These are phyloP conservation scores for Eucalyptus virginea DNA, from an alignment of 345 rosid genomes.

Conservation along the genomic window DNA sequence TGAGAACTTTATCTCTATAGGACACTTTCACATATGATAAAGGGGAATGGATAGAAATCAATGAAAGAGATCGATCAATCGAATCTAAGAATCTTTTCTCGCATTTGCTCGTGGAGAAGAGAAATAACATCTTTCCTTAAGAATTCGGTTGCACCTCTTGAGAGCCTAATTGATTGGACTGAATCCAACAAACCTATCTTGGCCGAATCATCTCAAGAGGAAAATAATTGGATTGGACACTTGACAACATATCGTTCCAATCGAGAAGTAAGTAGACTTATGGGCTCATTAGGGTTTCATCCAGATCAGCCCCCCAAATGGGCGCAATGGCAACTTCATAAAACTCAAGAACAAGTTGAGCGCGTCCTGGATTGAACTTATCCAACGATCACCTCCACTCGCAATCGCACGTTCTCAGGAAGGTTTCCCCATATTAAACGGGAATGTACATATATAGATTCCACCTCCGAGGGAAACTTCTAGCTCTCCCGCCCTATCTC, in stretches of 20 bases:
- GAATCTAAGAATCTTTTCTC: background rate
- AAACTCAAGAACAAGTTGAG: background rate
- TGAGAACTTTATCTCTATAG: background rate
- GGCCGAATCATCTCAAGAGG: background rate
- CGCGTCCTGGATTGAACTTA: accelerated
- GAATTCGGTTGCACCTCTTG: background rate
- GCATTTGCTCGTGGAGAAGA: background rate
- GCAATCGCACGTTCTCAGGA: background rate
- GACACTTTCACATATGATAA: no score
- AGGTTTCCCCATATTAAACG: background rate
- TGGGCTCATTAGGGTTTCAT: background rate
- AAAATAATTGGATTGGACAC: background rate
- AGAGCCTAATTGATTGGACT: background rate
- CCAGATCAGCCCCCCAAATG: background rate
- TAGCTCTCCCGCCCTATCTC: background rate
- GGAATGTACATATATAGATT: background rate
- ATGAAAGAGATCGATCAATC: background rate
- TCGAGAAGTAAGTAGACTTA: background rate
- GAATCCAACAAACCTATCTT: background rate
- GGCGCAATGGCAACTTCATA: background rate
- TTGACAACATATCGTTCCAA: background rate
- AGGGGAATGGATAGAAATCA: background rate
- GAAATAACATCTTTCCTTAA: background rate
- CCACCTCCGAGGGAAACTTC: background rate
- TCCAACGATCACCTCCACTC: background rate